phyloP scores from a whole-genome alignment of 768 basidiomycete species.

The Boletus eberwhitei region DNA sequence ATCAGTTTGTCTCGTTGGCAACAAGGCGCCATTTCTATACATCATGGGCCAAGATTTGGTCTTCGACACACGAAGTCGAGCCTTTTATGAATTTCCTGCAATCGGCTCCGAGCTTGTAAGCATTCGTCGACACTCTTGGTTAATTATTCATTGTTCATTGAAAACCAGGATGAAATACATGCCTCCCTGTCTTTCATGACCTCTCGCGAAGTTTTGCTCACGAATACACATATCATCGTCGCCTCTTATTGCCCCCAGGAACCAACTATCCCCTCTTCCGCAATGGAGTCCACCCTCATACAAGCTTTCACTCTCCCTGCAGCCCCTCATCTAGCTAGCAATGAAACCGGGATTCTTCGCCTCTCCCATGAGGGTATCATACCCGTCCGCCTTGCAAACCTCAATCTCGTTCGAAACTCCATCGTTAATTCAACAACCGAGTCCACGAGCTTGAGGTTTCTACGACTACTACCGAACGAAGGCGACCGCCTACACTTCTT shows the following conservation, averaged over 20 bases:
- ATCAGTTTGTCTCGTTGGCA: neutral
- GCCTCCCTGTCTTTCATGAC: neutral
- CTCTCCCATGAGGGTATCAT: conserved; percentile 3
- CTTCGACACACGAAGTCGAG: neutral
- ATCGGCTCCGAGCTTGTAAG: neutral
- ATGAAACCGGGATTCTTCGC: neutral
- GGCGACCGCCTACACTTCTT: neutral
- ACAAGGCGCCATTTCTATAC: neutral
- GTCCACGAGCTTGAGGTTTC: neutral
- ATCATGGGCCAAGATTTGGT: neutral
- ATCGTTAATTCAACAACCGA: neutral
- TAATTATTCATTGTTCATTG: neutral
- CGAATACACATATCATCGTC: conserved; percentile 5
- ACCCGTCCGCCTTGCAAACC: neutral
- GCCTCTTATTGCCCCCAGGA: neutral
- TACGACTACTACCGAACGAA: neutral
- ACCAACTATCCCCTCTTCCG: neutral
- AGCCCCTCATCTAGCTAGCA: neutral
- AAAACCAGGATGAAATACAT: neutral
- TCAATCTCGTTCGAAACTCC: conserved; percentile 5
- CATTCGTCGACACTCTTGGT: neutral
- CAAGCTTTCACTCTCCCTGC: conserved; percentile 1
- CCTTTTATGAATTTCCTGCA: neutral
- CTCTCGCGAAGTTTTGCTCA: neutral
- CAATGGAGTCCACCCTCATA: neutral